Conservation (phyloP, 2,329 filamentous ascomycete genomes). For the Scopulariopsis brevicaulis region DNA sequence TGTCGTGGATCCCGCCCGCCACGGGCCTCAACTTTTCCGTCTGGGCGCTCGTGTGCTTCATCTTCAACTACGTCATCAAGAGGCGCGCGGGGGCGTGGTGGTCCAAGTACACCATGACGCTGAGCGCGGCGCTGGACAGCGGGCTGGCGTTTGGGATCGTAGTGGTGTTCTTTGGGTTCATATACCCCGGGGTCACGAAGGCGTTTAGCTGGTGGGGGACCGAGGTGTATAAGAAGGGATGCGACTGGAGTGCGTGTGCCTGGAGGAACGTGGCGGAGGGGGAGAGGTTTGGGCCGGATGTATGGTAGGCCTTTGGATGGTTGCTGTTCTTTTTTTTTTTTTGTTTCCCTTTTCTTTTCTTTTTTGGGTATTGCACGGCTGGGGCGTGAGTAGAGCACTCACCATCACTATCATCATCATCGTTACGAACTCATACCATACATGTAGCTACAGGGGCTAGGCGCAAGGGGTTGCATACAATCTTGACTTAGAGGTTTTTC, state of each 20-base stretch:
- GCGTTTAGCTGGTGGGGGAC: conserved; percentile 82
- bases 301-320: conserved; percentile 29
- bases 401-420: neutral
- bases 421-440: neutral
- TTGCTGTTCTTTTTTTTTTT: neutral
- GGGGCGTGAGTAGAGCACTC: neutral
- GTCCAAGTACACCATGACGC: conserved; percentile 85
- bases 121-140: conserved; percentile 73
- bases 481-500: neutral
- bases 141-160: conserved; percentile 75
- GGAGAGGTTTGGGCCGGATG: conserved; percentile 52
- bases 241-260: conserved; percentile 73
- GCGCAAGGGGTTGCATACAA: neutral
- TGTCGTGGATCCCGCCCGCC: conserved; percentile 80
- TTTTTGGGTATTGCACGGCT: neutral
- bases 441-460: neutral
- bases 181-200: conserved; percentile 68
- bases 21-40: conserved; percentile 81
- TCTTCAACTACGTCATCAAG: conserved; percentile 71
- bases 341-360: neutral
- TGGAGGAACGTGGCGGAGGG: conserved; percentile 54
- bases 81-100: conserved; percentile 65
- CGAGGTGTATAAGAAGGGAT: conserved; percentile 72
- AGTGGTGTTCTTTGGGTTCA: conserved; percentile 73
- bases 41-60: conserved; percentile 74